Percentiles rank a stretch among this genome's conserved stretches.
These are phyloP conservation scores for Xylaria flabelliformis DNA, from an alignment of 495 filamentous ascomycete species.

Conservation along the genomic window DNA sequence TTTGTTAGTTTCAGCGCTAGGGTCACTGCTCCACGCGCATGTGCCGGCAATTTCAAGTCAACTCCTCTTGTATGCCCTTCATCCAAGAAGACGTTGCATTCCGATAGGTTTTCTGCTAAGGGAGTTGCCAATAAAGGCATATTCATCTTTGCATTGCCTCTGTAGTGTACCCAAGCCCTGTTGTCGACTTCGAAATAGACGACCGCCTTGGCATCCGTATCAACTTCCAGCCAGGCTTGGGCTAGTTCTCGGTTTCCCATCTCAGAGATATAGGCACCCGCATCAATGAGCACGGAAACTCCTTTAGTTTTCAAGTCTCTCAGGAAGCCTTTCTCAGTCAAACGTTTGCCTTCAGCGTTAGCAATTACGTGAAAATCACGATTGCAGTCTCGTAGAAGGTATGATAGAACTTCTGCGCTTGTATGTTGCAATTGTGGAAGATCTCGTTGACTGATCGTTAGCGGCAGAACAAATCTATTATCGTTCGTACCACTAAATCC, in stretches of 20 bases:
- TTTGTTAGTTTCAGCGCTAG: constrained; percentile 55
- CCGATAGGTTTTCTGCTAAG: constrained; percentile 48
- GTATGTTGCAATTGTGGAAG: constrained; percentile 55
- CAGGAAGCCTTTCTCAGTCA: constrained; percentile 49
- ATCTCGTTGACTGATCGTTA: constrained; percentile 60
- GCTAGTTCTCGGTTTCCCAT: constrained; percentile 52
- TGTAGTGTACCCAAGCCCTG: constrained; percentile 48
- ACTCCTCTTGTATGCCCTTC: constrained; percentile 58
- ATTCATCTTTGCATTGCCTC: constrained; percentile 42
- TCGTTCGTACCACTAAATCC: constrained; percentile 66
- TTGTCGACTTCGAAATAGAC: constrained; percentile 50
- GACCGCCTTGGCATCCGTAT: constrained; percentile 41
- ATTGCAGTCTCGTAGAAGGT: constrained; percentile 54
- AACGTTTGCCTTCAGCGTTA: constrained; percentile 34
- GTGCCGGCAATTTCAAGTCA: constrained; percentile 52
- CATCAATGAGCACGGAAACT: constrained; percentile 59
- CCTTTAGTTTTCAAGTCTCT: constrained; percentile 32
- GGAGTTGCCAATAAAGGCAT: constrained; percentile 50
- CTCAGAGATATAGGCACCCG: constrained; percentile 58
- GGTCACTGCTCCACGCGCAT: constrained; percentile 55
- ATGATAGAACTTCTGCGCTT: constrained; percentile 61
- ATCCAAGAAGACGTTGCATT: constrained; percentile 46
- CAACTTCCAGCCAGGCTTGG: constrained; percentile 53
- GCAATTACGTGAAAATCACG: constrained; percentile 47
- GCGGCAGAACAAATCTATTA: constrained; percentile 52